These are phyloP conservation scores for Trichoderma koningiopsis DNA, from an alignment of 2,329 filamentous ascomycete genomes.

Conservation along the genomic window DNA sequence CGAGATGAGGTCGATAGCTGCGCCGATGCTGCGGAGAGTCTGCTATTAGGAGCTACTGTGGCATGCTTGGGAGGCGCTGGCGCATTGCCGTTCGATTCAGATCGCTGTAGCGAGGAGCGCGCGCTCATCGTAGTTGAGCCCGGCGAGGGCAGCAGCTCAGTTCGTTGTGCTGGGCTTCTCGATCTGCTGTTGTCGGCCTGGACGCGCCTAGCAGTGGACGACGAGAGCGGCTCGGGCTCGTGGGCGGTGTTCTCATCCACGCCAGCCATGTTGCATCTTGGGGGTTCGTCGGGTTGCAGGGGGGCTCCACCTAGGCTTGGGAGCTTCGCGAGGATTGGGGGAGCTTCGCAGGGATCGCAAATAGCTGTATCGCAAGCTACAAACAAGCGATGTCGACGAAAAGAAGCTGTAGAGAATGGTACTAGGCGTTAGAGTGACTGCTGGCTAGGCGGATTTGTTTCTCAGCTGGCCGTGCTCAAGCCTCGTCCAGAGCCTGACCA, in stretches of 20 bases:
- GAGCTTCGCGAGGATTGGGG: background rate
- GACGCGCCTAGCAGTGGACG: conserved; percentile 20
- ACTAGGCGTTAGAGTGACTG: background rate
- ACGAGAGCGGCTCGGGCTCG: conserved; percentile 18
- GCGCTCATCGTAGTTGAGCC: conserved; percentile 6
- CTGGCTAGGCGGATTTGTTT: background rate
- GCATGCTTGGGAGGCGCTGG: conserved; percentile 18
- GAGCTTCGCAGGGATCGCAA: background rate
- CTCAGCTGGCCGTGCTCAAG: conserved; percentile 22
- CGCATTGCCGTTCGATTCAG: conserved; percentile 13
- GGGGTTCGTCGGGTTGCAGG: background rate
- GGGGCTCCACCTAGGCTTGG: background rate
- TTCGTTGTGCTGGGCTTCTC: background rate
- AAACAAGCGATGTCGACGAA: background rate
- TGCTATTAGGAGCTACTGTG: conserved; percentile 11
- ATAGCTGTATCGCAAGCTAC: background rate
- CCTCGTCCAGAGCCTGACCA: conserved; percentile 6
- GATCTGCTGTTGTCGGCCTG: conserved; percentile 7
- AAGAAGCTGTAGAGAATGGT: background rate
- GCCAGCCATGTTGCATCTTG: conserved; percentile 28
- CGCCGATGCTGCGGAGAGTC: conserved; percentile 12
- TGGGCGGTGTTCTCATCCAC: conserved; percentile 26
- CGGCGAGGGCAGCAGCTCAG: background rate
- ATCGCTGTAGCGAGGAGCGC: conserved; percentile 7
- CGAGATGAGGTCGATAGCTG: background rate